Evolutionary conservation across 164 flowering plant genomes (phyloP), one percentile per base, ranked within the genome.

Genomic region (Dillenia turbinata): DNA sequence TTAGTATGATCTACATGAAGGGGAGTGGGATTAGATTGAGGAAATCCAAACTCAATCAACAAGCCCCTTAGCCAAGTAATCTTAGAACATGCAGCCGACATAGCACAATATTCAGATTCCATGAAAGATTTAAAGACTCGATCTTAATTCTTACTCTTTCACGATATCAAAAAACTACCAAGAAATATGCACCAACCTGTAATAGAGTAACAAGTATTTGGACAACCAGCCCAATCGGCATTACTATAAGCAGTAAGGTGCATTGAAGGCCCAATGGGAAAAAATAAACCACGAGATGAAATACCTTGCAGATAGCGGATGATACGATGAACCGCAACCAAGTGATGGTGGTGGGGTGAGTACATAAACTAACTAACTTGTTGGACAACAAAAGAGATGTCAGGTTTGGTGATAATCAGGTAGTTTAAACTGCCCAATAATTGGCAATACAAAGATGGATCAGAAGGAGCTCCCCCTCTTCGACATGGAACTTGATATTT

Each of bases 341-440:
- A 15, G 15, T 64, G 67, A 10, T 9, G 60, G 26, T 47, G 43
- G 6, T 22, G 22, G 9, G 69, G 63, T n/a, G 17, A 9, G 13
- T 43, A 7, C 56, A 65, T 49, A 43, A 65, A 65, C 48, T 57
- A 33, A 44, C 26, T 48, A 3, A 67, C 46, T 5, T 11, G 17
- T 15, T 60, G 22, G 16, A 67, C 55, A 12, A 17, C 60, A 54
- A 10, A 68, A 8, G 66, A 19, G 19, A 68, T 62, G 8, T 53
- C 54, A 10, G 64, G 67, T 10, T 48, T 40, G 11, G 66, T 56
- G 12, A 47, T 50, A 17, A 58, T 62, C 9, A 68, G 49, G 48
- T 68, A 68, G 10, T 57, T 52, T n/a, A 69, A 49, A 5, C 45
- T 47, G 2, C 72, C 63, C 2, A 63, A 24, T 2, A 69, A 19